These are phyloP conservation scores for Kuraishia cidri DNA, from an alignment of 805 yeast genomes.

Conservation along the genomic window DNA sequence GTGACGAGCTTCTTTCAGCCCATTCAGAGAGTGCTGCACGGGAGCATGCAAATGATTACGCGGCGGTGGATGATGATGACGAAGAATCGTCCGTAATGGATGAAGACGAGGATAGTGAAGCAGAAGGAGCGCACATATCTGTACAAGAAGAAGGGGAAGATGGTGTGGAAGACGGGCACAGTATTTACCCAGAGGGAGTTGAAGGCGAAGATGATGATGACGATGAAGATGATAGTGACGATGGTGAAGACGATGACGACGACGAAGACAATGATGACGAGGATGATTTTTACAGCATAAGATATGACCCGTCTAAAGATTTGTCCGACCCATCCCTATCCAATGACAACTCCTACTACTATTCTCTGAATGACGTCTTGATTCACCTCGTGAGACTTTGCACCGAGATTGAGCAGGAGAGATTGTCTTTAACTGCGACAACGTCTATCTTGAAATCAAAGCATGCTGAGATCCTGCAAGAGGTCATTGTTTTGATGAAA, in stretches of 20 bases:
- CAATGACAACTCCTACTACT: slow-evolving; percentile 2
- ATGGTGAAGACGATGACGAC: slow-evolving; percentile 11
- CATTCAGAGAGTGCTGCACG: slow-evolving; percentile 4
- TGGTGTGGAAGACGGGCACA: slow-evolving; percentile 13
- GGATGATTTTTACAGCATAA: slow-evolving; percentile 10
- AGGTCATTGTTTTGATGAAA: too few relatives aligned
- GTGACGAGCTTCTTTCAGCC: slow-evolving; percentile 4
- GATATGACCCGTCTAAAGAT: slow-evolving; percentile 5
- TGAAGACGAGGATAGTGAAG: slow-evolving; percentile 7
- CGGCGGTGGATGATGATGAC: not conserved
- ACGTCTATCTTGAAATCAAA: not conserved
- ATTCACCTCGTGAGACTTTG: slow-evolving; percentile 9
- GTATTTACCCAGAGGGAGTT: slow-evolving; percentile 13
- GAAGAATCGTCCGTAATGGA: not conserved
- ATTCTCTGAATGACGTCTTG: slow-evolving; percentile 6
- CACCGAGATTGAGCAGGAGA: slow-evolving; percentile 5
- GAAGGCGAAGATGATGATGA: slow-evolving; percentile 13
- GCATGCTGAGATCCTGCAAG: not conserved
- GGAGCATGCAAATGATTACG: not conserved
- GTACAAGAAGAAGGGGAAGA: slow-evolving; percentile 13
- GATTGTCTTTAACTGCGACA: too few relatives aligned
- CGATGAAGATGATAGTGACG: slow-evolving; percentile 13
- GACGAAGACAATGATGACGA: slow-evolving; percentile 22
- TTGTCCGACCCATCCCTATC: slow-evolving; percentile 10
- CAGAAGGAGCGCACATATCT: slow-evolving; percentile 9